These are phyloP conservation scores for Actinomucor elegans DNA, from an alignment of 371 early-diverging fungal genomes.

Conservation along the genomic window DNA sequence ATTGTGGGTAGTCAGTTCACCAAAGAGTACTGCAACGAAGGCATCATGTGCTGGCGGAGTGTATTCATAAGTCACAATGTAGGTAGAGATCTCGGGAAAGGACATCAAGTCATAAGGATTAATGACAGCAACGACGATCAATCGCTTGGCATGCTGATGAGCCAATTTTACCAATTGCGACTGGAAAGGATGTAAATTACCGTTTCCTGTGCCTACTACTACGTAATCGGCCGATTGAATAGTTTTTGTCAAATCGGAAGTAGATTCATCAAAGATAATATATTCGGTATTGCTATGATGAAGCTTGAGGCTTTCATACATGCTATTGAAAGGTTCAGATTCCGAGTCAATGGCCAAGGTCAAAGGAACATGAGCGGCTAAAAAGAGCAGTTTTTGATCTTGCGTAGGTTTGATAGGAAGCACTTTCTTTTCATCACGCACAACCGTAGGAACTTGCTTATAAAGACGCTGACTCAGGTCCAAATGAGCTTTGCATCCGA, in stretches of 20 bases:
- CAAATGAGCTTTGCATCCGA: constrained; percentile 26
- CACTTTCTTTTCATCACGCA: constrained; percentile 22
- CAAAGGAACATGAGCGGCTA: constrained; percentile 45
- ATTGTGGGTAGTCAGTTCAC: constrained; percentile 28
- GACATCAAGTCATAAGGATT: constrained; percentile 51
- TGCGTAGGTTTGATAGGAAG: constrained; percentile 26
- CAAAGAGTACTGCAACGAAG: constrained; percentile 36
- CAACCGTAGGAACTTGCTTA: constrained; percentile 37
- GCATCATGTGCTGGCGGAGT: constrained; percentile 52
- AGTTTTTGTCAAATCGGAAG: constrained; percentile 2
- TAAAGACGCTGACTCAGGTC: constrained; percentile 34
- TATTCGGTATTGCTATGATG: constrained; percentile 37
- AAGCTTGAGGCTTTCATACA: constrained; percentile 23
- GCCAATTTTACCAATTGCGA: constrained; percentile 31
- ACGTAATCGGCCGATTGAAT: constrained; percentile 31
- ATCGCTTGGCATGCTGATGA: constrained; percentile 14
- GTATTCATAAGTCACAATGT: constrained; percentile 47
- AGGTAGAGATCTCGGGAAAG: constrained; percentile 39
- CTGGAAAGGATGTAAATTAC: constrained; percentile 45
- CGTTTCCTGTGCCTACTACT: constrained; percentile 50
- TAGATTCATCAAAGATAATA: constrained; percentile 29
- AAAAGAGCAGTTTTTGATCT: constrained; percentile 27
- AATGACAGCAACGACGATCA: constrained; percentile 38
- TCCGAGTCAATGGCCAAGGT: constrained; percentile 50
- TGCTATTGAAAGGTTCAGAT: constrained; percentile 43